A percentile compares a stretch with the other conserved stretches of the same genome.
Evolutionary conservation across 192 early-diverging fungal genomes (phyloP).

Genomic region (Haplosporangium gracile): DNA sequence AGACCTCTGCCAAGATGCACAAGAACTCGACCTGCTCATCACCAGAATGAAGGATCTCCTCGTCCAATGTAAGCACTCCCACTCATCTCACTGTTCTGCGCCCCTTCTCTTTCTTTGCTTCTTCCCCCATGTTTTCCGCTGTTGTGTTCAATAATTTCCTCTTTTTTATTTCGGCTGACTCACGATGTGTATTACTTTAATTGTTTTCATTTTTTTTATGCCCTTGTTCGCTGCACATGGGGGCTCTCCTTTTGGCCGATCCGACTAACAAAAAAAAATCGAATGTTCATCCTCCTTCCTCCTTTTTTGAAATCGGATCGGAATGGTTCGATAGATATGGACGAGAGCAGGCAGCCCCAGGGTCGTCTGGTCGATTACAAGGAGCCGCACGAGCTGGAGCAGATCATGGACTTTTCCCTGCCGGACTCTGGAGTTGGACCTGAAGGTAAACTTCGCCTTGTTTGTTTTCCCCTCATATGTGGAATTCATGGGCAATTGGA

Average conservation of each 20-base stretch:
- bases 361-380: slow-evolving; percentile 56
- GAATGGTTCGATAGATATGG: slow-evolving; percentile 55
- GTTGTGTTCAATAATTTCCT: not conserved
- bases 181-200: slow-evolving; percentile 20
- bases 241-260: slow-evolving; percentile 17
- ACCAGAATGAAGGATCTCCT: slow-evolving; percentile 61
- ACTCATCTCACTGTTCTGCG: not conserved
- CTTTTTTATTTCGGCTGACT: slow-evolving; percentile 19
- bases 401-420: slow-evolving; percentile 62
- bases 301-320: not conserved
- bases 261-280: slow-evolving; percentile 16
- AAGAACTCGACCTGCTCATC: slow-evolving; percentile 58
- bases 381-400: slow-evolving; percentile 59
- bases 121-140: not conserved
- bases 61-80: slow-evolving; percentile 53
- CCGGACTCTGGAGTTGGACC: slow-evolving; percentile 57
- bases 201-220: slow-evolving; percentile 1
- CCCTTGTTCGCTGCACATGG: slow-evolving; percentile 26
- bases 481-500: not conserved
- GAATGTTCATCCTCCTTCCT: slow-evolving; percentile 2
- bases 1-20: slow-evolving; percentile 53
- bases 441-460: slow-evolving; percentile 53
- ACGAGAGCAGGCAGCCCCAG: slow-evolving; percentile 54
- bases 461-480: not conserved
- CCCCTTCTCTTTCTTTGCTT: not conserved